Evolutionary conservation across 176 grass and related monocot species (phyloP).

Genomic region (Aegilops sharonensis): DNA sequence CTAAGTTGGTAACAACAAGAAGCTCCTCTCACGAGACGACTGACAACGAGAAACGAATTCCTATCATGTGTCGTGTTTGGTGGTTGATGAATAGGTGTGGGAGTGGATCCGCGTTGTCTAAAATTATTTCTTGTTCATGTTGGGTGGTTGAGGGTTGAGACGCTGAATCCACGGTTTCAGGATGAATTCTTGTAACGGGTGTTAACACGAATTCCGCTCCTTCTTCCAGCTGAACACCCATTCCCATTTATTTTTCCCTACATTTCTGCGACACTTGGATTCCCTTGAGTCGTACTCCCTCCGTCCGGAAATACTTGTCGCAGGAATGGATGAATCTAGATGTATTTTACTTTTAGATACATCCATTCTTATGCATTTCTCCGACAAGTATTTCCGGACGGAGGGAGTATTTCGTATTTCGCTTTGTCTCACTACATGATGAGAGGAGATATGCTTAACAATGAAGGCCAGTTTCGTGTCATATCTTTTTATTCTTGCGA

Average conservation of each 20-base stretch:
- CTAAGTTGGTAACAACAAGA: not conserved
- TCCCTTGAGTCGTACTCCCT: not conserved
- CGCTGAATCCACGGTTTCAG: slow-evolving; percentile 11
- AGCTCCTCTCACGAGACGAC: no score
- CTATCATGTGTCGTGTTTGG: no score
- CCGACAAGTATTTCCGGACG: no score
- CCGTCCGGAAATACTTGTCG: no score
- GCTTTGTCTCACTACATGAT: not conserved
- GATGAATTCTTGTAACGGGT: not conserved
- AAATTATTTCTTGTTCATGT: slow-evolving; percentile 6
- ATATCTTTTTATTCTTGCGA: not conserved
- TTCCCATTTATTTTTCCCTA: slow-evolving; percentile 16
- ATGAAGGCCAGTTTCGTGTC: not conserved
- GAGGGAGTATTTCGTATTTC: not conserved
- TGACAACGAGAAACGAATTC: no score
- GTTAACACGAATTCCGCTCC: no score
- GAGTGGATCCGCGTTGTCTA: no score
- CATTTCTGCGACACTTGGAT: not conserved
- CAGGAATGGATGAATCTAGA: no score
- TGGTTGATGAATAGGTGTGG: no score
- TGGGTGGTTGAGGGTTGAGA: slow-evolving; percentile 25
- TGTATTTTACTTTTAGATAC: no score
- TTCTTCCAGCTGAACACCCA: not conserved
- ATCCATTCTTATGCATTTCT: no score
- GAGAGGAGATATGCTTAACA: not conserved